Conservation (phyloP, 495 filamentous ascomycete genomes). For the Copromyces sp. region DNA sequence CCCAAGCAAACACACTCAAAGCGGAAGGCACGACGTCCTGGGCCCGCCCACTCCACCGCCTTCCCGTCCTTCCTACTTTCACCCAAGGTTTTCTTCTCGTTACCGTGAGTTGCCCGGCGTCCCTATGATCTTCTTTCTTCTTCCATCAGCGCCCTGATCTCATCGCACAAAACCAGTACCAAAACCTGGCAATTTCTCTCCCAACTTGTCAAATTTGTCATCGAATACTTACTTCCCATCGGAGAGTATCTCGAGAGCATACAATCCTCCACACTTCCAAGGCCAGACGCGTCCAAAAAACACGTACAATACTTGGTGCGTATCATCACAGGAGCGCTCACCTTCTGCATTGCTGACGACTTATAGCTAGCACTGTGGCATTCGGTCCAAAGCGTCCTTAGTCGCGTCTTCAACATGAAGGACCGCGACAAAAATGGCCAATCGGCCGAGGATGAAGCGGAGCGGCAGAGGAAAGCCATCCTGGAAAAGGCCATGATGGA, state of each 20-base stretch:
- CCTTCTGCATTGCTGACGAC: not conserved
- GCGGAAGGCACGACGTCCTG: not conserved
- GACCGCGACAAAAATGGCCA: not conserved
- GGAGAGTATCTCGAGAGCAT: not conserved
- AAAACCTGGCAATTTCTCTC: not conserved
- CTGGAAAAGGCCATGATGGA: conserved; percentile 1
- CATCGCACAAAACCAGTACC: not conserved
- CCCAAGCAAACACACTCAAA: not conserved
- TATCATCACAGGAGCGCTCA: not conserved
- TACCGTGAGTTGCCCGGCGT: not conserved
- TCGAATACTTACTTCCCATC: not conserved
- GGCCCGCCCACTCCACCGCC: not conserved
- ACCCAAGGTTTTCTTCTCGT: not conserved
- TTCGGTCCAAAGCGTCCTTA: not conserved
- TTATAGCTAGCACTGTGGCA: not conserved
- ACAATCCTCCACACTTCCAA: not conserved
- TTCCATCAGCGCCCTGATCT: not conserved
- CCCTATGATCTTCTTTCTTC: not conserved
- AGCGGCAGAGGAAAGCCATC: not conserved
- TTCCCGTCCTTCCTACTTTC: not conserved
- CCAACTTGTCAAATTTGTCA: not conserved
- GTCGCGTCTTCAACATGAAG: not conserved
- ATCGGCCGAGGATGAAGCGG: not conserved
- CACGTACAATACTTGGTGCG: not conserved
- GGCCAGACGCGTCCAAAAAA: not conserved